Evolutionary conservation across 495 filamentous ascomycete species (phyloP).

Genomic region (Apiosordaria backusii): DNA sequence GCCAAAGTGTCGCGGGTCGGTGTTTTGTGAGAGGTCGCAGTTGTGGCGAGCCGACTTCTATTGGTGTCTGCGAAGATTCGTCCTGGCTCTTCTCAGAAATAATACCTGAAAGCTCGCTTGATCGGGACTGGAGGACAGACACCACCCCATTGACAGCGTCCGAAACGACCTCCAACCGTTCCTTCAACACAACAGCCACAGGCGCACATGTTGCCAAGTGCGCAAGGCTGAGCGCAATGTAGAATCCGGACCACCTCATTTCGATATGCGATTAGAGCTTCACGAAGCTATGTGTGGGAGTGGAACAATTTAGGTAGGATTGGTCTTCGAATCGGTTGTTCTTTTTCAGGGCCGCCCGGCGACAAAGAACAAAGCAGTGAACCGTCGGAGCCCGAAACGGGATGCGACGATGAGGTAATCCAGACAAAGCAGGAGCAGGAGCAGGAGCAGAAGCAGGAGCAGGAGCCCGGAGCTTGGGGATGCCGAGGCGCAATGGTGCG

Average conservation of each 20-base stretch:
- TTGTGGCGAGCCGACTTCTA: not conserved
- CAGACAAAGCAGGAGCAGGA: not conserved
- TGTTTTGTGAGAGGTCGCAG: slow-evolving; percentile 10
- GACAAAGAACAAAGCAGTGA: slow-evolving; percentile 2
- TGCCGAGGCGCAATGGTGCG: not conserved
- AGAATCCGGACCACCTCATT: slow-evolving; percentile 24
- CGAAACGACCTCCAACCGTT: slow-evolving; percentile 8
- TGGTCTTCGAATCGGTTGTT: not conserved
- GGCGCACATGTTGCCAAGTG: slow-evolving; percentile 22
- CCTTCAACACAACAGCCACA: not conserved
- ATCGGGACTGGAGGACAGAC: not conserved
- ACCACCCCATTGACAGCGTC: not conserved
- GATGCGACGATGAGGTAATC: not conserved
- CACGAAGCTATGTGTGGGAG: too few species aligned
- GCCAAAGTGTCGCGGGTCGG: not conserved
- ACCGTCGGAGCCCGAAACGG: not conserved
- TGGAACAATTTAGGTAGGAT: too few species aligned
- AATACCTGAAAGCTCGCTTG: not conserved
- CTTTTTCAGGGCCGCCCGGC: not conserved
- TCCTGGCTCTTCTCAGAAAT: not conserved
- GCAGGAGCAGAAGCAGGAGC: too few species aligned
- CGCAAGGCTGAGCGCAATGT: slow-evolving; percentile 19
- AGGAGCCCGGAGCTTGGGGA: not conserved
- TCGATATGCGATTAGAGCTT: slow-evolving; percentile 3
- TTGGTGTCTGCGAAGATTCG: not conserved